Evolutionary conservation across 768 basidiomycete genomes (phyloP), one percentile per base, ranked within the genome.

Genomic region (Auriscalpium orientale): DNA sequence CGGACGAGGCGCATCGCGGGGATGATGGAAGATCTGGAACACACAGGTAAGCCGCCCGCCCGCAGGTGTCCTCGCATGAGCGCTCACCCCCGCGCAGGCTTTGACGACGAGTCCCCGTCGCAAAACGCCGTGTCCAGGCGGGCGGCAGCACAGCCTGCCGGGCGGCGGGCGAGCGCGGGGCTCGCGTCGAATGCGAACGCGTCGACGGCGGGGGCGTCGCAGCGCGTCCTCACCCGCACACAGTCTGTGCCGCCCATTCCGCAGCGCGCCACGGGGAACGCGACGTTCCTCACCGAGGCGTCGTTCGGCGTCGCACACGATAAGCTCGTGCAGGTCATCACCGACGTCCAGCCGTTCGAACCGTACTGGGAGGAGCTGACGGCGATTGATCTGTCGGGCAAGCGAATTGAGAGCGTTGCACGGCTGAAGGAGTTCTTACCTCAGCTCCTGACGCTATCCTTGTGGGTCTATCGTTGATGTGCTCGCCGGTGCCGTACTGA

Each of bases 291-390:
- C 60, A 98, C 95, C 11, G 95, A 98, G 67, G 98, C 95, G 67
- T 98, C 95, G 44, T 99, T 99, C 67, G 92, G 83, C 15, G 85
- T 98, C 46, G 81, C 93, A n/a, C 91, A 91, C 64, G 95, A 98
- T 67, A 81, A 82, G 46, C 80, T 99, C 6, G 87, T 98, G 2
- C 83, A 90, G 68, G 84, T 91, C 64, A 91, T 99, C 66, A 98
- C 95, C 45, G 94, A 98, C 64, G 83, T 94, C 12, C 87, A 94
- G 66, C 93, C 95, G 18, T 97, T 90, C 70, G 91, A 94, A 66
- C 93, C 95, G 21, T 79, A 91, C 66, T 99, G 97, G 97, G 95
- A 98, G 64, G 76, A 80, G 43, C 71, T 99, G 57, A 74, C 65
- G 55, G 70, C 73, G 22, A 84, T 99, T 62, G 86, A 98, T 66